Evolutionary conservation across 1,284 basidiomycete species (phyloP), one percentile per base, ranked within the genome.

Genomic region (Puccinia polysora): DNA sequence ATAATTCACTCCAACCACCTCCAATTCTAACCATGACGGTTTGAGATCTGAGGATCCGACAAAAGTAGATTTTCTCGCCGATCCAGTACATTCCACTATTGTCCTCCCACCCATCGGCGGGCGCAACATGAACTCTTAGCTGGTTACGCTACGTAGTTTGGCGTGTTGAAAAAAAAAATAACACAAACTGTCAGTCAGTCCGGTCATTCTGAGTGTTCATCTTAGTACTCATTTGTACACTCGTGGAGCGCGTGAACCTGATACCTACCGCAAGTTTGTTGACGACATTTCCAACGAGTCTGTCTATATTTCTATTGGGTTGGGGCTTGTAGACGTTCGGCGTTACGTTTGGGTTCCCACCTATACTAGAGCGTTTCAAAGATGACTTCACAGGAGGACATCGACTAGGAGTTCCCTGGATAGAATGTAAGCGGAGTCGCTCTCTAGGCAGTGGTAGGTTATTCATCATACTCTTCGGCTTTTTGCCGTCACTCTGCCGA

Each of bases 21-120:
- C 78, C 78, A 10, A 79, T 75, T 3, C 78, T 73, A n/a, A 79
- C 77, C 78, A 79, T 79, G 56, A 79, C 78, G 34, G 73, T 78
- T 38, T 73, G 74, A 7, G 77, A 78, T 10, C 76, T 74, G 10
- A 79, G 75, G 23, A 79, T 78, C 18, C 71, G 23, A 65, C 71
- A 65, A 38, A 73, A 65, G 36, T 71, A 71, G 15, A 62, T 62
- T 38, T 71, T 71, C 14, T 71, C 58, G 20, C 68, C 68, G 20
- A 71, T 71, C 68, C 68, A 71, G 53, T 71, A 71, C 59, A 71
- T 56, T 20, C 68, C 68, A 63, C 68, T 71, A 63, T 71, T 71
- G 59, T 71, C 68, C 36, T 71, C 68, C 68, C 68, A 70, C 12
- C 43, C 47, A 50, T 62, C 58, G 8, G 56, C 68, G 34, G 65